Evolutionary conservation across 371 early-diverging fungal species (phyloP), one percentile per base, ranked within the genome.

Genomic region (Apophysomyces sp.): DNA sequence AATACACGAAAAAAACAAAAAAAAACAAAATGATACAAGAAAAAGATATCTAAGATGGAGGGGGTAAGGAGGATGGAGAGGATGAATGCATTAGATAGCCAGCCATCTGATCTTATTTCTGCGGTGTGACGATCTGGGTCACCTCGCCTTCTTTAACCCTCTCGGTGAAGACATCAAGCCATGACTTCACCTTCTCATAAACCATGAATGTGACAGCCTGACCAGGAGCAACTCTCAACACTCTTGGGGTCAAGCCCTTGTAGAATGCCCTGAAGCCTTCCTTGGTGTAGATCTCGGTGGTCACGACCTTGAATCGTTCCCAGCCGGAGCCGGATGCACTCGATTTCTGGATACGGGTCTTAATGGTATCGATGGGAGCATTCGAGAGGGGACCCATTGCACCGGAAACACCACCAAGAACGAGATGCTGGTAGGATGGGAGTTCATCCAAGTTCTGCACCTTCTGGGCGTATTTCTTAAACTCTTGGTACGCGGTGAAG

Each of bases 361-460:
- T 98, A 75, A 98, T 95, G 37, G 96, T 97, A 79, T 98, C 98
- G 60, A 98, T 96, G 31, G 98, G 98, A 32, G 95, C 95, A 76
- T 98, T 98, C 60, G 92, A 94, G 13, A 97, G 78, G 4, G 98
- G 98, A 24, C 98, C 94, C 94, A 94, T 94, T 7, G 98, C 98
- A 63, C 98, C 98, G 61, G 94, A 94, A 36, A 98, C 82, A 68
- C 94, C 93, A 72, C 98, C 98, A 62, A 94, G 86, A 30, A 94
- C 56, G 37, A 96, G 78, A 59, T 91, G 90, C 79, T 98, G 98
- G 74, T 94, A 98, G 57, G 92, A 86, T 27, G 98, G 98, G 55
- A 98, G 86, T 55, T 93, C 92, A 26, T 90, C 89, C 51, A 90
- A 66, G 55, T 82, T 80, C 73, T 95, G 96, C 51, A 92, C 71